A percentile compares a stretch with the other conserved stretches of the same genome.
Evolutionary conservation across 1,284 basidiomycete genomes (phyloP).

Genomic region (Ceraceosorus guamensis): DNA sequence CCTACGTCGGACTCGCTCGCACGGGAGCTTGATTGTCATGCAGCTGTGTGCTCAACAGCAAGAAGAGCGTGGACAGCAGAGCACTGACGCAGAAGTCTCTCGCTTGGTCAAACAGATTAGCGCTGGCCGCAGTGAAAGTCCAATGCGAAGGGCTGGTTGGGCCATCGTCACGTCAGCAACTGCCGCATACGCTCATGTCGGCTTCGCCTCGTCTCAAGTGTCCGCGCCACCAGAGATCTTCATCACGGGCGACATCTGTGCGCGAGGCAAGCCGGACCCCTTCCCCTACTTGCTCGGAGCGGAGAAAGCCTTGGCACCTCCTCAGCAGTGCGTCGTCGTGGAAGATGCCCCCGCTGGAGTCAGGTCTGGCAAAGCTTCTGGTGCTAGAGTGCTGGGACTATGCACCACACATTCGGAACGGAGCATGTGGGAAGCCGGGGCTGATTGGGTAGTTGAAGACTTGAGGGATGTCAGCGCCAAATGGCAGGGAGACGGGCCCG

Average conservation of each 20-base stretch:
- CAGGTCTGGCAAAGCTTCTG: constrained; percentile 33
- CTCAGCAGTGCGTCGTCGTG: constrained; percentile 37
- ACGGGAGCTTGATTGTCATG: background rate
- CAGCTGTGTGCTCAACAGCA: background rate
- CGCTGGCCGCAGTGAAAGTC: constrained; percentile 5
- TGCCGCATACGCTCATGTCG: constrained; percentile 39
- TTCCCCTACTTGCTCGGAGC: constrained; percentile 45
- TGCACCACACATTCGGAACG: constrained; percentile 40
- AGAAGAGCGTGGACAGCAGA: background rate
- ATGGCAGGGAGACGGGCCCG: constrained; percentile 27
- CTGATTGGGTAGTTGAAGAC: constrained; percentile 44
- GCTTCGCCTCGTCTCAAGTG: constrained; percentile 31
- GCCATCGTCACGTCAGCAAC: constrained; percentile 48
- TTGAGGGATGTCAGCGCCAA: constrained; percentile 30
- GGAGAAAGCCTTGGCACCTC: constrained; percentile 21
- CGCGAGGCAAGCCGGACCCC: constrained; percentile 42
- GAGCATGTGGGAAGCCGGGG: constrained; percentile 30
- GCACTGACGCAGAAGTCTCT: background rate
- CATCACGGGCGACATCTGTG: constrained; percentile 40
- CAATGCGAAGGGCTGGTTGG: constrained; percentile 32
- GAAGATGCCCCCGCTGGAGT: constrained; percentile 47
- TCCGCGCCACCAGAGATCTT: constrained; percentile 29
- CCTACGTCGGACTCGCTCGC: too few relatives aligned
- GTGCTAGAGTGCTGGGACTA: constrained; percentile 38
- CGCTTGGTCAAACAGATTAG: background rate